A percentile compares a stretch with the other conserved stretches of the same genome.
Conservation (phyloP, 345 rosid species). For the Eucalyptus sp. region DNA sequence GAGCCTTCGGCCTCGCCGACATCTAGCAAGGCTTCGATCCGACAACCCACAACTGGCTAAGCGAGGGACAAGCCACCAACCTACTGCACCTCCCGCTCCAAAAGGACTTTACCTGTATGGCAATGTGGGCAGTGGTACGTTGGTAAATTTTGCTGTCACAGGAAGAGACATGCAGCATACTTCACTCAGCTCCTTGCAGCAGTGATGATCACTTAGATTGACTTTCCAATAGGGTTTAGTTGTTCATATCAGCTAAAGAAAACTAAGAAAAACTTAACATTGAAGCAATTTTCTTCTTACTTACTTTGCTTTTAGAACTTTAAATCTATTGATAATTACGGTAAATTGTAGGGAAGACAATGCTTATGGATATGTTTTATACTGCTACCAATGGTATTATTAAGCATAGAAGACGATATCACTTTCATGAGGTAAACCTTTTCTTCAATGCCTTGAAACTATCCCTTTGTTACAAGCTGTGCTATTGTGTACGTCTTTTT, state of each 20-base stretch:
- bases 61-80: too few relatives aligned
- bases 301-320: not conserved
- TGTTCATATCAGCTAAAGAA: not conserved
- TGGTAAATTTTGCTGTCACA: not conserved
- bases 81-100: slow-evolving; percentile 63
- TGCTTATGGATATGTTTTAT: slow-evolving; percentile 98
- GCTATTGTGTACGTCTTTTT: slow-evolving; percentile 4
- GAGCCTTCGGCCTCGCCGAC: too few relatives aligned
- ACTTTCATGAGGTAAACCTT: slow-evolving; percentile 73
- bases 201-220: not conserved
- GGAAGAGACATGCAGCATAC: not conserved
- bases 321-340: not conserved
- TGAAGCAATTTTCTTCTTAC: not conserved
- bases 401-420: slow-evolving; percentile 61
- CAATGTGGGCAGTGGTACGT: slow-evolving; percentile 88
- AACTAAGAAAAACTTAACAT: not conserved
- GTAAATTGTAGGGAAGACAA: slow-evolving; percentile 71
- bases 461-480: slow-evolving; percentile 36
- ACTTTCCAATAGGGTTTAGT: not conserved
- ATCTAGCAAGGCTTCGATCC: too few relatives aligned
- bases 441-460: not conserved
- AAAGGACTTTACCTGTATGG: slow-evolving; percentile 89
- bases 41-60: too few relatives aligned
- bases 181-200: not conserved
- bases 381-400: slow-evolving; percentile 55